phyloP scores from a whole-genome alignment of 83 land plant species.

The Larix sibirica region DNA sequence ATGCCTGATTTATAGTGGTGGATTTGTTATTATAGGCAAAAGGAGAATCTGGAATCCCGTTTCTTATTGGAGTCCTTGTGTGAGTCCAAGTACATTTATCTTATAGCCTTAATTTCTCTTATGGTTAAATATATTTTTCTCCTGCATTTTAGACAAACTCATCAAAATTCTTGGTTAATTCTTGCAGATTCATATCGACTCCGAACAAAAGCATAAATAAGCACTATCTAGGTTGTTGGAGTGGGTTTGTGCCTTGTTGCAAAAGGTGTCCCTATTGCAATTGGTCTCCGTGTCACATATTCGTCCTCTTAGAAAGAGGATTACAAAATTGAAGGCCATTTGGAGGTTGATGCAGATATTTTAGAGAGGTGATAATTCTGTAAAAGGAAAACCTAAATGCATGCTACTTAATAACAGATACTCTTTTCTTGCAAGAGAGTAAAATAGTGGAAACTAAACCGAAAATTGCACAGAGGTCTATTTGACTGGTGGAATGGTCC shows the following conservation, averaged over 20 bases:
- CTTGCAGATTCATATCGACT: too few species aligned
- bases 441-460: slow-evolving; percentile 47
- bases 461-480: slow-evolving; percentile 71
- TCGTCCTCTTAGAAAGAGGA: slow-evolving; percentile 80
- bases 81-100: too few species aligned
- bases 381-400: not conserved
- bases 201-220: too few species aligned
- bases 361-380: not conserved
- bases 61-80: too few species aligned
- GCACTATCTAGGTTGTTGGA: slow-evolving; percentile 35
- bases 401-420: slow-evolving; percentile 33
- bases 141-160: too few species aligned
- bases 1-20: too few species aligned
- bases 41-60: too few species aligned
- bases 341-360: slow-evolving; percentile 32
- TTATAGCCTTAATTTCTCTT: too few species aligned
- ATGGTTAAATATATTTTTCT: too few species aligned
- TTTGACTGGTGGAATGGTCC: slow-evolving; percentile 58
- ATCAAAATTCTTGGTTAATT: too few species aligned
- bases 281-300: slow-evolving; percentile 58
- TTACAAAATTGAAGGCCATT: slow-evolving; percentile 38
- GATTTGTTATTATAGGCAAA: too few species aligned
- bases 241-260: slow-evolving; percentile 65
- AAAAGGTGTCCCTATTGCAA: slow-evolving; percentile 64
- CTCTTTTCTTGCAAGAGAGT: slow-evolving; percentile 58